Percentiles rank a stretch among this genome's conserved stretches.
phyloP scores from a whole-genome alignment of 116 monocot genomes.

The Iris pallida region DNA sequence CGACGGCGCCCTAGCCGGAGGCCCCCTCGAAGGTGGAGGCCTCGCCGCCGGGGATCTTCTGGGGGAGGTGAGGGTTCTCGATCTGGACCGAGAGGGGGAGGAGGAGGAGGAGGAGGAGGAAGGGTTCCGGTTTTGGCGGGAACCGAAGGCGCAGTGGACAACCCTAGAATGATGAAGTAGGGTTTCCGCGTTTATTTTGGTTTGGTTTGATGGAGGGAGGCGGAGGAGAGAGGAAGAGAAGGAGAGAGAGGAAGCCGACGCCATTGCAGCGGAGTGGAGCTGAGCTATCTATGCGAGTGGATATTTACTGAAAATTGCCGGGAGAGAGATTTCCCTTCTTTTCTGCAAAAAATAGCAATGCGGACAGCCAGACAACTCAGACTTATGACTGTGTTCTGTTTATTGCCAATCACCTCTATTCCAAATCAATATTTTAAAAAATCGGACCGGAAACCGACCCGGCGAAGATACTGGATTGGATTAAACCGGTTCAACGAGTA shows the following conservation, averaged over 20 bases:
- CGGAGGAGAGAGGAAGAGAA: constrained; percentile 1
- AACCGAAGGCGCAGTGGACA: constrained; percentile 10
- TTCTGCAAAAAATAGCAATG: too few relatives aligned
- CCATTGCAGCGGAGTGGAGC: constrained; percentile 1
- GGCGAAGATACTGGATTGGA: too few relatives aligned
- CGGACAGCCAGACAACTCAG: too few relatives aligned
- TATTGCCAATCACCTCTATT: too few relatives aligned
- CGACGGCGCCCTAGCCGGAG: not conserved
- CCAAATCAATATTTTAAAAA: too few relatives aligned
- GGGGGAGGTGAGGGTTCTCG: constrained; percentile 8
- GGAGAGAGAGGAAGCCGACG: constrained; percentile 18
- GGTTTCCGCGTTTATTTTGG: not conserved
- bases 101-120: constrained; percentile 12
- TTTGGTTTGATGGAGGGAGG: not conserved
- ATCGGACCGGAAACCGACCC: too few relatives aligned
- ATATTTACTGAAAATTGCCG: too few relatives aligned
- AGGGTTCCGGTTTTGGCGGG: not conserved
- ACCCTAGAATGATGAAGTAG: not conserved
- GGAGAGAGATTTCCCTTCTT: too few relatives aligned
- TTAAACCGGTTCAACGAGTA: too few relatives aligned
- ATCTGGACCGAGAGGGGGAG: constrained; percentile 1
- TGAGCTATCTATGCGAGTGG: too few relatives aligned
- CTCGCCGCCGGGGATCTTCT: constrained; percentile 3
- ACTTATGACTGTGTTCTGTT: too few relatives aligned
- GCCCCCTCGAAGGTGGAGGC: not conserved